Base-by-base conservation (phyloP, 108 stramenopile genomes). In the Pseudonitzschia multiseries region DNA sequence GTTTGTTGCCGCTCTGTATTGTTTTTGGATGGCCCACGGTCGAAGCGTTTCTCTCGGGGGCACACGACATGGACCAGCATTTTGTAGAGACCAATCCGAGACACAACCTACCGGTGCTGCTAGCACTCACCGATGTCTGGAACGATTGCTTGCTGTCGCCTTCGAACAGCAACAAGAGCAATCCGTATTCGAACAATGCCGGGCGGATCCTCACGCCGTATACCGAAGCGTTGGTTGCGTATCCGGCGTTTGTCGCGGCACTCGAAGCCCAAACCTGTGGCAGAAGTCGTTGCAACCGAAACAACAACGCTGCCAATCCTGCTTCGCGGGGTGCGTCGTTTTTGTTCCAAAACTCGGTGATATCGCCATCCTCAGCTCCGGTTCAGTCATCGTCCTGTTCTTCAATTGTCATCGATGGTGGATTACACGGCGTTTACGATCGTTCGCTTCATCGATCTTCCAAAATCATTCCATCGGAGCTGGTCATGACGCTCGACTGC, bases 11-110 rank as follows among this genome's bases (percentile, higher is more conserved):
- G 17, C 69, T 92, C 26, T 83, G 88, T 0, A 69, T 95, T 41
- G 71, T 92, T 5, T 91, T 92, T 79, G 94, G 94, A 59, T 95
- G 94, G 94, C 65, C 83, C 15, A 69, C 85, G 4, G 80, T 81
- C 0, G 61, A 71, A 56, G 67, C 77, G 0, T 84, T 91, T 17
- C 43, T 95, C 2, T 44, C 72, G 18, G 94, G 91, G 28, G 94
- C 91, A 10, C 94, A 95, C 57, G 80, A 90, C 69, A 79, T 95
- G 33, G 94, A 95, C 69, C 18, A 28, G 14, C 94, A 95, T 70
- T 92, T 95, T 68, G 87, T 95, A 15, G 91, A 95, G 48, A 84
- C 94, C 2, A 89, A 87, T 79, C 91, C 91, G 12, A 61, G 94
- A 67, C 94, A 95, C 59, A 95, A 93, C 67, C 57, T 95, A 28